Evolutionary conservation across 2,329 filamentous ascomycete species (phyloP).

Genomic region (Alternaria gaisen): DNA sequence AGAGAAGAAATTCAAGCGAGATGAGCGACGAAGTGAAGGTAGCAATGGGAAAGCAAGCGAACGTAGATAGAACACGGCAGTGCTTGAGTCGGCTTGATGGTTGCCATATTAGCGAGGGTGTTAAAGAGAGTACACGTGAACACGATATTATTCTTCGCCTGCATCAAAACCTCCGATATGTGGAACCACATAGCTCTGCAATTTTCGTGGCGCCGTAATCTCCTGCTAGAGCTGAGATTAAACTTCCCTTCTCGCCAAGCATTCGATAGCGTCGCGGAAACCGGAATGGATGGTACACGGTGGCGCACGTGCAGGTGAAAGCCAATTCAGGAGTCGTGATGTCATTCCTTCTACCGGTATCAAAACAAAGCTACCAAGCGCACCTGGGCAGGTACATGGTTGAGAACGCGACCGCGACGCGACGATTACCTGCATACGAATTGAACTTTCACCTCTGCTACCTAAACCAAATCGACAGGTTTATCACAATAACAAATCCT

Average conservation of each 20-base stretch:
- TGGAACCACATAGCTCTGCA: not conserved
- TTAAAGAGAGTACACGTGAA: not conserved
- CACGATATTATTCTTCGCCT: not conserved
- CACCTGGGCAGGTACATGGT: slow-evolving; percentile 3
- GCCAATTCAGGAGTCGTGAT: slow-evolving; percentile 11
- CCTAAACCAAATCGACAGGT: not conserved
- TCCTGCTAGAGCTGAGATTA: not conserved
- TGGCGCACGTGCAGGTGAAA: slow-evolving; percentile 1
- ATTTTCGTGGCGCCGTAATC: not conserved
- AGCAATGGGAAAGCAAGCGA: slow-evolving; percentile 4
- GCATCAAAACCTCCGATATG: not conserved
- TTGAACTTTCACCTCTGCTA: not conserved
- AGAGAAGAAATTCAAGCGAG: slow-evolving; percentile 48
- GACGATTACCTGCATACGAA: not conserved
- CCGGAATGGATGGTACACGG: not conserved
- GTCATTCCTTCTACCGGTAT: slow-evolving; percentile 7
- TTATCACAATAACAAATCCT: not conserved
- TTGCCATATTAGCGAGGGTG: not conserved
- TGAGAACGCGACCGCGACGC: slow-evolving; percentile 7
- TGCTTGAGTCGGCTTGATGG: not conserved
- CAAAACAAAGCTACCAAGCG: slow-evolving; percentile 8
- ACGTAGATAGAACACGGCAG: not conserved
- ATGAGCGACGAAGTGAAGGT: not conserved
- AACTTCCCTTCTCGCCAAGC: not conserved
- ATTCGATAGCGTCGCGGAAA: not conserved